Evolutionary conservation across 441 rosid species (phyloP).

Genomic region (Jatropha podagrica): DNA sequence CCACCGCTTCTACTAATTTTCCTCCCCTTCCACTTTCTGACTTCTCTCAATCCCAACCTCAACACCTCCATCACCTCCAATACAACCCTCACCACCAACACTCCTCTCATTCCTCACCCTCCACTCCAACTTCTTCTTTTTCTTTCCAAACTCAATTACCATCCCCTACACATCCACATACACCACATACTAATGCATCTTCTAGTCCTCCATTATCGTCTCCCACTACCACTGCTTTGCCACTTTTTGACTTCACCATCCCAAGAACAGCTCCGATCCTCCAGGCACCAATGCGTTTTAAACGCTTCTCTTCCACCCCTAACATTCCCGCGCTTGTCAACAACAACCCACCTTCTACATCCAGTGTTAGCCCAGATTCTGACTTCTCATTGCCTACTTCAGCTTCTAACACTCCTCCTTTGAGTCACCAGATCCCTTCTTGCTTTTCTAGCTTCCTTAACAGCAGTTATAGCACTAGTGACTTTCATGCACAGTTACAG

Average conservation of each 20-base stretch:
- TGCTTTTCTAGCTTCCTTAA: background rate
- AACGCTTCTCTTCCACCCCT: constrained; percentile 30
- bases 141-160: constrained; percentile 40
- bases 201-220: constrained; percentile 44
- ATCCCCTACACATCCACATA: constrained; percentile 24
- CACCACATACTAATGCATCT: constrained; percentile 26
- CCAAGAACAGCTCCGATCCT: constrained; percentile 55
- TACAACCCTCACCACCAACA: constrained; percentile 34
- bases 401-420: constrained; percentile 1
- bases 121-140: constrained; percentile 44
- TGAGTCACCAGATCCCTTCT: constrained; percentile 10
- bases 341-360: background rate
- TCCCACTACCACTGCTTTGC: constrained; percentile 44
- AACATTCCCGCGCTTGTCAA: constrained; percentile 10
- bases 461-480: constrained; percentile 12
- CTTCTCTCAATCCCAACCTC: constrained; percentile 17
- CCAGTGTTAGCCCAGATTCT: background rate
- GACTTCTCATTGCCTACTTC: constrained; percentile 28
- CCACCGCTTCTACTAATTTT: constrained; percentile 17
- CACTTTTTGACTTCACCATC: constrained; percentile 47
- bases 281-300: constrained; percentile 46
- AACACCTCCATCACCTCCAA: constrained; percentile 35
- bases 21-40: constrained; percentile 15
- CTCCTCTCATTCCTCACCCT: constrained; percentile 31
- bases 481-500: constrained; percentile 28